These are phyloP conservation scores for Pseudonitzschia multistriata DNA, from an alignment of 108 stramenopile species.

Conservation along the genomic window DNA sequence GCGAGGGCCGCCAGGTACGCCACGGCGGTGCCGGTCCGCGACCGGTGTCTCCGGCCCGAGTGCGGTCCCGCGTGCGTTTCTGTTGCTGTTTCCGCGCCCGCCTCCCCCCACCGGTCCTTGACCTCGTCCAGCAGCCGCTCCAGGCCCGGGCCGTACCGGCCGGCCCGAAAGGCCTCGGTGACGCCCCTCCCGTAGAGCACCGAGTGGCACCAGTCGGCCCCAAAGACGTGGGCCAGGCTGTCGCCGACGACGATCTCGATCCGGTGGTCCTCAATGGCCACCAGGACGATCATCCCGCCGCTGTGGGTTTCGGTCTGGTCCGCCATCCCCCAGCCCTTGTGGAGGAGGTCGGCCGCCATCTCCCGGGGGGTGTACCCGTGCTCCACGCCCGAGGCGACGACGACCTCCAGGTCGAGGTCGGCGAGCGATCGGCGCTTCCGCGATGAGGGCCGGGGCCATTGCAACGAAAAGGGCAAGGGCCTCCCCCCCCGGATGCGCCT, in stretches of 20 bases:
- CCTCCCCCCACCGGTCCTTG: neutral
- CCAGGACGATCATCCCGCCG: neutral
- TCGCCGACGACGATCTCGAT: neutral
- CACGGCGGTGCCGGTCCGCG: too few species aligned
- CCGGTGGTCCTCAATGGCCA: neutral
- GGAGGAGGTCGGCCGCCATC: neutral
- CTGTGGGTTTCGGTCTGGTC: neutral
- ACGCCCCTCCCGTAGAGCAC: neutral
- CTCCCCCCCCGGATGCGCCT: neutral
- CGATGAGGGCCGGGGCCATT: too few species aligned
- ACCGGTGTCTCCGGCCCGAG: too few species aligned
- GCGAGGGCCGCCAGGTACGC: too few species aligned
- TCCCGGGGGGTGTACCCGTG: neutral
- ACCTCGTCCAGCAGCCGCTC: neutral
- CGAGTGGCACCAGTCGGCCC: neutral
- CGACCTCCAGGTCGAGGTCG: neutral
- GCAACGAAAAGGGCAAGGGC: too few species aligned
- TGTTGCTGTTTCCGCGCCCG: neutral
- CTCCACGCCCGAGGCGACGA: neutral
- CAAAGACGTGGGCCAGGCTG: neutral
- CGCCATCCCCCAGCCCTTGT: neutral
- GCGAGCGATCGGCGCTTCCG: neutral
- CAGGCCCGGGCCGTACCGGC: neutral
- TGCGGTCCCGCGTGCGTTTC: neutral
- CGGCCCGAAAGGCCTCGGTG: neutral